Percentiles rank a stretch among this genome's conserved stretches.
Conservation (phyloP, 2,329 filamentous ascomycete genomes). For the Ceratocystis smalleyi region DNA sequence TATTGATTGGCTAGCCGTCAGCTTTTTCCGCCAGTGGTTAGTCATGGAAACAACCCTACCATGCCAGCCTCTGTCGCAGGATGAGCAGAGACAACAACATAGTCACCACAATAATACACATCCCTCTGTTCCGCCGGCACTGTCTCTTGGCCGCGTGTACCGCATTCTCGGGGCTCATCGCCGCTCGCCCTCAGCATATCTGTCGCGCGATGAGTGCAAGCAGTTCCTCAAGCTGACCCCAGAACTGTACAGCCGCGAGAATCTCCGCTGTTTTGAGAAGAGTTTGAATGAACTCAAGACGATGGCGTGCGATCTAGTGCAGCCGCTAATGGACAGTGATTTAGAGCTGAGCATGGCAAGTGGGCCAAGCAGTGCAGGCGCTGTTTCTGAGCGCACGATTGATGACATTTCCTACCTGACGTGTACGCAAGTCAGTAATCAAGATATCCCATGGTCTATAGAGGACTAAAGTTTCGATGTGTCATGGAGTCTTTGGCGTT, state of each 20-base stretch:
- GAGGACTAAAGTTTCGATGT: conserved; percentile 19
- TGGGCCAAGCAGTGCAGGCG: conserved; percentile 24
- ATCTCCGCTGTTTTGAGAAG: conserved; percentile 68
- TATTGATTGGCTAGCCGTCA: conserved; percentile 78
- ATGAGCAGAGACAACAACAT: conserved; percentile 16
- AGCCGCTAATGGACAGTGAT: conserved; percentile 70
- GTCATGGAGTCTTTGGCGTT: background rate
- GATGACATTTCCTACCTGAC: conserved; percentile 36
- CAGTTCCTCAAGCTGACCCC: conserved; percentile 72
- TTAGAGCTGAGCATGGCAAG: conserved; percentile 58
- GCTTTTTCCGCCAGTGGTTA: conserved; percentile 81
- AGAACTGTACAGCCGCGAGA: conserved; percentile 75
- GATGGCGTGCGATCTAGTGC: conserved; percentile 66
- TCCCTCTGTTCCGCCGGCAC: conserved; percentile 31
- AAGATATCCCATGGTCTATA: conserved; percentile 36
- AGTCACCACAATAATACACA: conserved; percentile 21
- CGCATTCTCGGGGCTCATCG: conserved; percentile 52
- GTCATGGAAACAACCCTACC: conserved; percentile 74
- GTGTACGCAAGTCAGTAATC: conserved; percentile 33
- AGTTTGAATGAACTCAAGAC: conserved; percentile 78
- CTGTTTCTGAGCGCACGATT: conserved; percentile 24
- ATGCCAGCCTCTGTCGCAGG: conserved; percentile 16
- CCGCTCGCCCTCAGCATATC: conserved; percentile 41
- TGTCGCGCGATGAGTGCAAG: conserved; percentile 78
- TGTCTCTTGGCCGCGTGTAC: conserved; percentile 51